Evolutionary conservation across 2,329 filamentous ascomycete genomes (phyloP).

Genomic region (Escovopsis weberi): DNA sequence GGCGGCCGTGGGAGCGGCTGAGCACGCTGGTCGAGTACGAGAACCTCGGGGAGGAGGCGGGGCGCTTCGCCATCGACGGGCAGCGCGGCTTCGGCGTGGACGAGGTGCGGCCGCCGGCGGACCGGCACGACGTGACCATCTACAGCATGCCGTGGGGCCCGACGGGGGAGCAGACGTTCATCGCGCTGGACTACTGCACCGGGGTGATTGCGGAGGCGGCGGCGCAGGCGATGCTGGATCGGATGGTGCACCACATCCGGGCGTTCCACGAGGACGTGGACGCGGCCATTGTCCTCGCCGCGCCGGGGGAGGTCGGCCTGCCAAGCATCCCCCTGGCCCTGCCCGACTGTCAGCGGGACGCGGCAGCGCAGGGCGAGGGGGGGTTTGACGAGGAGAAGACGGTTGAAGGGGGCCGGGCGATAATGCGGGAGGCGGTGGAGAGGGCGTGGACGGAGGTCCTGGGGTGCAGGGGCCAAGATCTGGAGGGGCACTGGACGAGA

Average conservation of each 20-base stretch:
- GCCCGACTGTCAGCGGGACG: too few relatives aligned
- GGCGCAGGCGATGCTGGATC: slow-evolving; percentile 2
- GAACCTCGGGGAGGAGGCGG: slow-evolving; percentile 1
- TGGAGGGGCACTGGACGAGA: too few relatives aligned
- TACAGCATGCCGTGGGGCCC: not conserved
- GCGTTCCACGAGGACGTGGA: not conserved
- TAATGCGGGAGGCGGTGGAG: too few relatives aligned
- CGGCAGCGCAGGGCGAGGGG: too few relatives aligned
- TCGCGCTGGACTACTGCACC: slow-evolving; percentile 1
- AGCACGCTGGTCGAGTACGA: slow-evolving; percentile 3
- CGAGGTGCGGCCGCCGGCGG: slow-evolving; percentile 1
- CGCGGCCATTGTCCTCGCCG: not conserved
- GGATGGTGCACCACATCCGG: not conserved
- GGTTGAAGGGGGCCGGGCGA: too few relatives aligned
- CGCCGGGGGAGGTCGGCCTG: not conserved
- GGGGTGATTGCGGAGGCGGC: not conserved
- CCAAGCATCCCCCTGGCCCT: too few relatives aligned
- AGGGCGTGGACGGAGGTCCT: too few relatives aligned
- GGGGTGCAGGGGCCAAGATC: too few relatives aligned
- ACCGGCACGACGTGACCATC: slow-evolving; percentile 2
- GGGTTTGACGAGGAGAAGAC: too few relatives aligned
- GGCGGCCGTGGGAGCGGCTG: slow-evolving; percentile 3
- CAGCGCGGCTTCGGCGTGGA: not conserved
- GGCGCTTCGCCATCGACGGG: not conserved
- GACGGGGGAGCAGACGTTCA: not conserved